Evolutionary conservation across 805 yeast genomes (phyloP).

Genomic region (Sugiyamaella qingdaonensis): DNA sequence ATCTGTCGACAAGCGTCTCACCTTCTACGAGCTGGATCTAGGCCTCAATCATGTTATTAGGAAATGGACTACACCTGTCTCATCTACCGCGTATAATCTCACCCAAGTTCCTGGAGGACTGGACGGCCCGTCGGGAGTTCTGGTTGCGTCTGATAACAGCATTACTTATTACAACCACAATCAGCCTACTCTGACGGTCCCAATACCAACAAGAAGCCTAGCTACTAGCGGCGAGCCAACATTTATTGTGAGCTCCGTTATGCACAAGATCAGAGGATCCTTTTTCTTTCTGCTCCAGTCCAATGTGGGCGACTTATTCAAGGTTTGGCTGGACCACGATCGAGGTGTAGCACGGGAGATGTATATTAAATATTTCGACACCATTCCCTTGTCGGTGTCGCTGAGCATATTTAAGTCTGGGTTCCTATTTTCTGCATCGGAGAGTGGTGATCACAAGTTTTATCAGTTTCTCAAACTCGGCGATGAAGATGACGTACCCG

Average conservation of each 20-base stretch:
- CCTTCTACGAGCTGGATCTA: conserved; percentile 77
- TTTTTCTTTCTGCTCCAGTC: conserved; percentile 72
- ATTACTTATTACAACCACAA: conserved; percentile 37
- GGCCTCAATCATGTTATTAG: conserved; percentile 76
- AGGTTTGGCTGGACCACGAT: conserved; percentile 49
- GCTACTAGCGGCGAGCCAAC: conserved; percentile 21
- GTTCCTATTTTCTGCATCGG: conserved; percentile 62
- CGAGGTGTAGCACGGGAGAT: conserved; percentile 39
- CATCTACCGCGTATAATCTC: conserved; percentile 45
- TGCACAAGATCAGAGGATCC: conserved; percentile 58
- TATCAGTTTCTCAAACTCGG: conserved; percentile 80
- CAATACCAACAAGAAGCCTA: conserved; percentile 51
- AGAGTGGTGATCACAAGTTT: conserved; percentile 58
- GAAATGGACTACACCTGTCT: conserved; percentile 41
- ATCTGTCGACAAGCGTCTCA: conserved; percentile 37
- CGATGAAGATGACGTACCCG: conserved; percentile 43
- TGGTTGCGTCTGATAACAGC: conserved; percentile 57
- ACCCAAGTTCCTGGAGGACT: conserved; percentile 67
- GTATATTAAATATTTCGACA: conserved; percentile 67
- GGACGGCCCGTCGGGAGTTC: conserved; percentile 67
- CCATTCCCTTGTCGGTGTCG: conserved; percentile 56
- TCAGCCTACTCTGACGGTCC: conserved; percentile 38
- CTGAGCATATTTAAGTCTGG: conserved; percentile 70
- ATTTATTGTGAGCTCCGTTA: conserved; percentile 50
- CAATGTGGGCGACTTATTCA: conserved; percentile 69